phyloP scores from a whole-genome alignment of 805 yeast species.

The Ogataea corticis region DNA sequence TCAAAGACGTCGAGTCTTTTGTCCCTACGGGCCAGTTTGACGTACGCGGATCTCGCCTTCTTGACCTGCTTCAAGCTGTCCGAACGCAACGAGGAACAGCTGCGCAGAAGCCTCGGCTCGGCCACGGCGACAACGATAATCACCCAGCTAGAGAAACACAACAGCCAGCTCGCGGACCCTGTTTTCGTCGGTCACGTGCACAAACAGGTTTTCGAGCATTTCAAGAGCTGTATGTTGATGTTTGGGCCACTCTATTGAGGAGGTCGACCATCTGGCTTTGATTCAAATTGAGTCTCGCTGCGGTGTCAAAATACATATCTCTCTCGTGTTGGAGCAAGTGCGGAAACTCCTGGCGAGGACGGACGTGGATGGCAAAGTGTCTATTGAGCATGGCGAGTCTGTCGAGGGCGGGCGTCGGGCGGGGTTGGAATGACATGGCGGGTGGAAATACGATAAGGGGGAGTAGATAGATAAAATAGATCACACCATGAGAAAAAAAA shows the following conservation, averaged over 20 bases:
- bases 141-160: conserved; percentile 5
- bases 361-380: conserved; percentile 14
- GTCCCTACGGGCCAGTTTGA: conserved; percentile 6
- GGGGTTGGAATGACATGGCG: not conserved
- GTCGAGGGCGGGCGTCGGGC: conserved; percentile 4
- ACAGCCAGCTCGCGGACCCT: conserved; percentile 9
- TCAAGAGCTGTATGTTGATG: conserved; percentile 20
- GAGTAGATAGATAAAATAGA: not conserved
- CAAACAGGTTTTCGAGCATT: conserved; percentile 20
- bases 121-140: not conserved
- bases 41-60: conserved; percentile 21
- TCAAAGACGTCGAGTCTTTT: not conserved
- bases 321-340: conserved; percentile 22
- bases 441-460: not conserved
- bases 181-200: conserved; percentile 9
- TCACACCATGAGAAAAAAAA: no score
- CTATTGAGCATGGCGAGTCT: conserved; percentile 24
- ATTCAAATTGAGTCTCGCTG: not conserved
- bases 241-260: conserved; percentile 20
- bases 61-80: conserved; percentile 18
- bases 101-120: not conserved
- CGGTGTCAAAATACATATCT: conserved; percentile 16
- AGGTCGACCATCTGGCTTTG: conserved; percentile 23
- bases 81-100: conserved; percentile 9
- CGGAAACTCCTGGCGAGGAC: conserved; percentile 23